phyloP scores from a whole-genome alignment of 2,329 filamentous ascomycete genomes.

The Sporothrix euskadiensis region DNA sequence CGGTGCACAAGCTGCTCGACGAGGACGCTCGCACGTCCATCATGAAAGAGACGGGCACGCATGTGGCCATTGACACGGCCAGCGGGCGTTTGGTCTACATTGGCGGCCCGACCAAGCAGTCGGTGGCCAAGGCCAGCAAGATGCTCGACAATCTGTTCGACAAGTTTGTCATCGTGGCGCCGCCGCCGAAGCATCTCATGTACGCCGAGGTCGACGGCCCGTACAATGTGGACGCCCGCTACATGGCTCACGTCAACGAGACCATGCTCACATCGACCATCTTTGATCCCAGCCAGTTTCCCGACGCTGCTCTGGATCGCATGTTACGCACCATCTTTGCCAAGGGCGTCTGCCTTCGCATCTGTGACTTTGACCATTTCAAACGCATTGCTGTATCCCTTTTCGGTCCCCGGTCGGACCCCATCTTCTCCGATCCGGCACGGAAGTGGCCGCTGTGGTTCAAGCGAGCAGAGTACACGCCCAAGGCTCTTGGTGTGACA shows the following conservation, averaged over 20 bases:
- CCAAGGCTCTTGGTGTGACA: slow-evolving; percentile 18
- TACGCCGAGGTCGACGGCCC: slow-evolving; percentile 34
- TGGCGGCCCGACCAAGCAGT: slow-evolving; percentile 10
- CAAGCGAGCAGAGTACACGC: slow-evolving; percentile 24
- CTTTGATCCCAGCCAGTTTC: slow-evolving; percentile 35
- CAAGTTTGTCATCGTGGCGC: slow-evolving; percentile 24
- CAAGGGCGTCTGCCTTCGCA: slow-evolving; percentile 35
- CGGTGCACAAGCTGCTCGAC: slow-evolving; percentile 30
- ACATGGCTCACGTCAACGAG: slow-evolving; percentile 37
- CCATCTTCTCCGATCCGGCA: slow-evolving; percentile 31
- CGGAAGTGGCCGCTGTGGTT: slow-evolving; percentile 30
- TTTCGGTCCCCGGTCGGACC: slow-evolving; percentile 33
- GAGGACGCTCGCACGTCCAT: slow-evolving; percentile 27
- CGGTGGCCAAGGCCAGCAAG: slow-evolving; percentile 22
- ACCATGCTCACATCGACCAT: slow-evolving; percentile 37
- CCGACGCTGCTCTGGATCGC: background rate
- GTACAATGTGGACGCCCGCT: slow-evolving; percentile 36
- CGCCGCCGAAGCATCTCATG: slow-evolving; percentile 33
- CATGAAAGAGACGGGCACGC: slow-evolving; percentile 22
- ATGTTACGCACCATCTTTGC: slow-evolving; percentile 33
- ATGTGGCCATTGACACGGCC: slow-evolving; percentile 23
- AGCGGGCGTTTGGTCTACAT: slow-evolving; percentile 33
- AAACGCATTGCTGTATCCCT: slow-evolving; percentile 29
- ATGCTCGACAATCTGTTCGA: slow-evolving; percentile 34
- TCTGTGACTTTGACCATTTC: slow-evolving; percentile 33